A percentile compares a stretch with the other conserved stretches of the same genome.
These are phyloP conservation scores for Acacia confusa DNA, from an alignment of 306 rosid genomes.

Conservation along the genomic window DNA sequence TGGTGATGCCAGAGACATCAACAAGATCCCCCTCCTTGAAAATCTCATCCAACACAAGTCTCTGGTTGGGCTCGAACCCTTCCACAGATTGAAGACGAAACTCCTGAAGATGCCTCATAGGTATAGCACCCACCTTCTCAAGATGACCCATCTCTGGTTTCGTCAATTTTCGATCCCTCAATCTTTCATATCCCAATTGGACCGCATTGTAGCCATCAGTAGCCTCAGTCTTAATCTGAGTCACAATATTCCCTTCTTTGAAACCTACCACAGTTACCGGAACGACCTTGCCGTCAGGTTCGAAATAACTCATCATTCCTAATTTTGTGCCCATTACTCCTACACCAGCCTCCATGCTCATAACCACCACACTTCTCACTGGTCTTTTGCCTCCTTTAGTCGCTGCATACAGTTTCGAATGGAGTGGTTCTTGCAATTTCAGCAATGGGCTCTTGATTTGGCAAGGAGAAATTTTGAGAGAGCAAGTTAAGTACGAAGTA, in stretches of 20 bases:
- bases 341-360: conserved; percentile 89
- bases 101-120: conserved; percentile 95
- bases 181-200: conserved; percentile 81
- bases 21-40: conserved; percentile 94
- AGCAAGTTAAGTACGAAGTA: neutral
- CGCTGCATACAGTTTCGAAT: neutral
- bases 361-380: conserved; percentile 25
- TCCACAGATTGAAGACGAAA: conserved; percentile 67
- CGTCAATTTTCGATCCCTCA: conserved; percentile 77
- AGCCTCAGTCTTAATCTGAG: conserved; percentile 78
- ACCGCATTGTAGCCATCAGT: conserved; percentile 84
- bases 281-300: conserved; percentile 67
- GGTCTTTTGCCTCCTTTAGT: neutral
- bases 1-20: conserved; percentile 89
- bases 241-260: conserved; percentile 91
- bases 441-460: conserved; percentile 22
- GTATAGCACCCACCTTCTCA: conserved; percentile 74
- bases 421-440: neutral
- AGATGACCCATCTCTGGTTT: conserved; percentile 92
- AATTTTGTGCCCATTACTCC: conserved; percentile 94
- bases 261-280: conserved; percentile 93
- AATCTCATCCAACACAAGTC: conserved; percentile 53
- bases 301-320: conserved; percentile 93
- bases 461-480: neutral
- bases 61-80: conserved; percentile 67